Evolutionary conservation across 1,284 basidiomycete genomes (phyloP), one percentile per base, ranked within the genome.

Genomic region (Trichosporon asahii): DNA sequence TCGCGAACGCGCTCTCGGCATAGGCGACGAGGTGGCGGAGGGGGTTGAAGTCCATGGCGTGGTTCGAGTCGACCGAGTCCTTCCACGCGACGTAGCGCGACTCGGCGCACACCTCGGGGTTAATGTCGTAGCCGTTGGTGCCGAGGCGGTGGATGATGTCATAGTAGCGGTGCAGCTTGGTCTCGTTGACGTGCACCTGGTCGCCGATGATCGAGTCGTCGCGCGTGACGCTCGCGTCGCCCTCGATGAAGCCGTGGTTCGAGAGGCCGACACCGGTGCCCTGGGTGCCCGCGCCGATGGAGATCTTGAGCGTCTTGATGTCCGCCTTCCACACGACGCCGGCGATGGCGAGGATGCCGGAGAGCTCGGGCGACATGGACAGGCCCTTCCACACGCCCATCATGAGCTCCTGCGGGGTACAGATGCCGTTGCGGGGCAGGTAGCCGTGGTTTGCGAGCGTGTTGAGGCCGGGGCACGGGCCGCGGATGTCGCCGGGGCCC

Each of bases 391-490:
- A 66, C 6, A 37, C 46, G 12, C 53, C 68, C 15, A 57, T 18
- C 55, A 68, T 60, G 35, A 78, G 73, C 57, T 78, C 70, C 64
- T 66, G 64, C 14, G 71, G 67, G 29, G 76, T 76, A 55, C 78
- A 75, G 40, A 83, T 75, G 23, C 81, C 81, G 66, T 69, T 73
- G 49, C 77, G 70, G 37, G 70, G 72, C 35, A 70, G 65, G 69
- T 75, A 75, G 67, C 76, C 76, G 70, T 80, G 77, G 64, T 78
- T 79, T 12, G 80, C 80, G 18, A 80, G 66, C 0, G 77, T 77
- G 75, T 81, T 82, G 46, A 82, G 71, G 25, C 80, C 80, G 1
- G 80, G 80, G 68, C 79, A 82, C 8, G 76, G 75, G 35, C 80
- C 79, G 2, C 76, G 75, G 49, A 72, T 72, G 60, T 75, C 71